These are phyloP conservation scores for Passalora sequoiae DNA, from an alignment of 2,329 filamentous ascomycete genomes.

Conservation along the genomic window DNA sequence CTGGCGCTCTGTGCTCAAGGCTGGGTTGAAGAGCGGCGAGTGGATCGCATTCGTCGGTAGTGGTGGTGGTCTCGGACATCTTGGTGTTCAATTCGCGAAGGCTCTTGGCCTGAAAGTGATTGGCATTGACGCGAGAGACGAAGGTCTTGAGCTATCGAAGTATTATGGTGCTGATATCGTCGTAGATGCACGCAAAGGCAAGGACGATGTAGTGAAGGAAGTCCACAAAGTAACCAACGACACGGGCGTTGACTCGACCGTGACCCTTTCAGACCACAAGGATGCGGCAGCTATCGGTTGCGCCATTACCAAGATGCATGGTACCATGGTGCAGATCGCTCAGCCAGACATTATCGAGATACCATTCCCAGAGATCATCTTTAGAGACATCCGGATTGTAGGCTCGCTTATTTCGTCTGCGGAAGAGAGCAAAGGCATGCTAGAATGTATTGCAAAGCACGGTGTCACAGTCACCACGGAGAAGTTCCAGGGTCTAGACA, in stretches of 20 bases:
- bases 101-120: conserved; percentile 49
- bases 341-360: conserved; percentile 42
- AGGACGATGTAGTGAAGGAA: conserved; percentile 45
- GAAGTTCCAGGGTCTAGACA: conserved; percentile 49
- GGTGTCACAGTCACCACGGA: conserved; percentile 49
- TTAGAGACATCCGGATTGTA: conserved; percentile 49
- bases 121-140: conserved; percentile 52
- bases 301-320: conserved; percentile 57
- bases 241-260: conserved; percentile 48
- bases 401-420: conserved; percentile 37
- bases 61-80: conserved; percentile 51
- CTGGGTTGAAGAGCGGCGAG: conserved; percentile 37
- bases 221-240: conserved; percentile 47
- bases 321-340: conserved; percentile 55
- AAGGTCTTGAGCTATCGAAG: conserved; percentile 46
- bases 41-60: conserved; percentile 44
- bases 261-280: conserved; percentile 52
- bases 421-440: conserved; percentile 33
- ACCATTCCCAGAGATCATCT: conserved; percentile 47
- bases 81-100: conserved; percentile 50
- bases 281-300: conserved; percentile 48
- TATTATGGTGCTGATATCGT: conserved; percentile 49
- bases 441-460: conserved; percentile 34
- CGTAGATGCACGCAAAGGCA: conserved; percentile 48
- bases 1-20: conserved; percentile 44